Evolutionary conservation across 225 moss, liverwort and hornwort species (phyloP).

Genomic region (Sphagnum tenellum): DNA sequence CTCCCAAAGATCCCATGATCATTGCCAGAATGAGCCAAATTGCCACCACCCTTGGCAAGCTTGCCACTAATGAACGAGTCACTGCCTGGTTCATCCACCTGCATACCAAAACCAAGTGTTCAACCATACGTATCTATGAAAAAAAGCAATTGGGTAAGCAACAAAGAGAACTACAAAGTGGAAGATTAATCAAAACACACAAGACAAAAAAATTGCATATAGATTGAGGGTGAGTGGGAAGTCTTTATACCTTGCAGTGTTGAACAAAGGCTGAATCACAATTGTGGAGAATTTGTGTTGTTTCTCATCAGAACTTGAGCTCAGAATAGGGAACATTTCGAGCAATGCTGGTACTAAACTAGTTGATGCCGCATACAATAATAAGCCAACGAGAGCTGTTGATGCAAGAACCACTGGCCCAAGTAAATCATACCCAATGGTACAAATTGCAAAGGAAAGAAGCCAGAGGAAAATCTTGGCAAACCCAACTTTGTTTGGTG

Average conservation of each 20-base stretch:
- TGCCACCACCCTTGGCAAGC: conserved; percentile 54
- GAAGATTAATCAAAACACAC: too few relatives aligned
- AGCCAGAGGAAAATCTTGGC: conserved; percentile 82
- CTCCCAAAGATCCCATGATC: conserved; percentile 51
- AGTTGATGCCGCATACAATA: conserved; percentile 17
- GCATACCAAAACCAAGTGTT: conserved; percentile 1
- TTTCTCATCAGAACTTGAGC: conserved; percentile 9
- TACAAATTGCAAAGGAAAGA: conserved; percentile 51
- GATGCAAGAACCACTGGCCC: conserved; percentile 28
- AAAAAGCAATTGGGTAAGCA: too few relatives aligned
- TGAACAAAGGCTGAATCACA: conserved; percentile 1
- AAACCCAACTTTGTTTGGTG: conserved; percentile 49
- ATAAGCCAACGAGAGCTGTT: conserved; percentile 22
- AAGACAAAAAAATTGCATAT: too few relatives aligned
- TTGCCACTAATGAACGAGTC: conserved; percentile 35
- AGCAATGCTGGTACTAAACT: conserved; percentile 2
- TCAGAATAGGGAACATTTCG: conserved; percentile 2
- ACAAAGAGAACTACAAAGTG: too few relatives aligned
- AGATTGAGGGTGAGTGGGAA: neutral
- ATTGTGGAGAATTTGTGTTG: neutral
- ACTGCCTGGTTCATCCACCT: conserved; percentile 57
- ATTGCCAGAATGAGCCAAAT: conserved; percentile 51
- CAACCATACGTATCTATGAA: too few relatives aligned
- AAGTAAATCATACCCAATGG: conserved; percentile 41
- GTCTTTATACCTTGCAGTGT: conserved; percentile 17